phyloP scores from a whole-genome alignment of 2,329 filamentous ascomycete species.

The Rhynchosporium graminicola region DNA sequence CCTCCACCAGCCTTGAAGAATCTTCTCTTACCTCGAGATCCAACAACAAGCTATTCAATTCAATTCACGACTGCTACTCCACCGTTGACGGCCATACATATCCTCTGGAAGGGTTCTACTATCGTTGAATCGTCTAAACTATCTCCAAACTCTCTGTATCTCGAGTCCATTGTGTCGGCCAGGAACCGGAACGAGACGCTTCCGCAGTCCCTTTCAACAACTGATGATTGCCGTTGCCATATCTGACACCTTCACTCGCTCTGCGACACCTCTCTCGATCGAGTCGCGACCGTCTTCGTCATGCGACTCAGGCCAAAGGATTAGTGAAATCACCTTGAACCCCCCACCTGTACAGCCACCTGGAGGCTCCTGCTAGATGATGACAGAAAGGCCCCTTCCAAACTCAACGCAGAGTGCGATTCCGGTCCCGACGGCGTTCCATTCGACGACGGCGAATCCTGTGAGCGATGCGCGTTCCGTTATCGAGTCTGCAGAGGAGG shows the following conservation, averaged over 20 bases:
- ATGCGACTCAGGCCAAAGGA: slow-evolving; percentile 42
- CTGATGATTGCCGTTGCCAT: slow-evolving; percentile 36
- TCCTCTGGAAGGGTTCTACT: slow-evolving; percentile 11
- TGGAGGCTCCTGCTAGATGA: slow-evolving; percentile 43
- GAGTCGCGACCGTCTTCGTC: slow-evolving; percentile 42
- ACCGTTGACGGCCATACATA: slow-evolving; percentile 1
- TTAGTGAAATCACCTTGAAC: slow-evolving; percentile 41
- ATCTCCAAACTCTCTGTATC: slow-evolving; percentile 7
- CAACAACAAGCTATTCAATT: slow-evolving; percentile 7
- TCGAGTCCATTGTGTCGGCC: slow-evolving; percentile 27
- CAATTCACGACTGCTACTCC: neutral
- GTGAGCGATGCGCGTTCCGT: slow-evolving; percentile 35
- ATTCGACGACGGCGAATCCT: slow-evolving; percentile 30
- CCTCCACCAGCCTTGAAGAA: slow-evolving; percentile 23
- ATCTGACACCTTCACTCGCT: slow-evolving; percentile 29
- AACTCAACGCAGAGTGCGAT: slow-evolving; percentile 42
- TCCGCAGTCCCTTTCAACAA: slow-evolving; percentile 25
- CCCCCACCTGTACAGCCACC: slow-evolving; percentile 39
- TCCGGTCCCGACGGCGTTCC: slow-evolving; percentile 34
- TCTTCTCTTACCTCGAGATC: slow-evolving; percentile 21
- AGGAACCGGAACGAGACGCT: slow-evolving; percentile 17
- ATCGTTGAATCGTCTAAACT: neutral
- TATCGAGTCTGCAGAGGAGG: slow-evolving; percentile 63
- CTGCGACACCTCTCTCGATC: slow-evolving; percentile 37
- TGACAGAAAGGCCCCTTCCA: slow-evolving; percentile 43